Base-by-base conservation (phyloP, 305 asterid species). In the Ajuga reptans region DNA sequence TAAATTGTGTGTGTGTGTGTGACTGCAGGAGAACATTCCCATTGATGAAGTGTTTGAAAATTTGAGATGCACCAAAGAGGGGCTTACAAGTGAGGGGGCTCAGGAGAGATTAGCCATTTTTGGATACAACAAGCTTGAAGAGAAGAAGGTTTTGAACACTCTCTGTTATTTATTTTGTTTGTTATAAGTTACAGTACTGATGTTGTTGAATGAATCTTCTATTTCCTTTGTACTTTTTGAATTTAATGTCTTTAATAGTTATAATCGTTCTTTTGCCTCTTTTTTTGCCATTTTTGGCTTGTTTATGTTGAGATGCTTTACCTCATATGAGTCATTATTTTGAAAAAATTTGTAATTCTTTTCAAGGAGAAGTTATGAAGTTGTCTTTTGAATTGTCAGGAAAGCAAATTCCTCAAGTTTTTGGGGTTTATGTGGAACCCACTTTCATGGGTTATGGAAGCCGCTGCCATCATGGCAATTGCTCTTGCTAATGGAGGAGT, bases 401-500 rank as follows among this genome's bases (percentile, higher is more conserved):
- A 93, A 79, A 93, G 96, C 84, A 93, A 93, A 77, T 51, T 93
- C 33, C 75, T 93, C 63, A 93, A 93, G 78, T 93, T 89, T 73
- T 74, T 93, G 81, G 99, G 97, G 59, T 94, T 94, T 84, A 93
- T 93, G 99, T 93, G 99, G 99, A 93, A 93, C 72, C 97, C 99
- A 75, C 92, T 93, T 56, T 94, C 99, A 72, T 93, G 99, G 99
- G 99, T 93, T 60, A 93, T 93, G 99, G 99, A 93, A 83, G 99
- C 96, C 70, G 99, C 99, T 46, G 99, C 99, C 18, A 83, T 94
- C 63, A 94, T 94, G 99, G 96, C 99, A 6, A 91, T 94, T 73
- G 99, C 98, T 46, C 98, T 94, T 75, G 99, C 99, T 43, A 94
- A 94, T 83, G 99, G 99, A 84, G 99, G 99, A 68, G 99, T 94